Conservation (phyloP, 2,329 filamentous ascomycete species). For the Septoria petroselini region DNA sequence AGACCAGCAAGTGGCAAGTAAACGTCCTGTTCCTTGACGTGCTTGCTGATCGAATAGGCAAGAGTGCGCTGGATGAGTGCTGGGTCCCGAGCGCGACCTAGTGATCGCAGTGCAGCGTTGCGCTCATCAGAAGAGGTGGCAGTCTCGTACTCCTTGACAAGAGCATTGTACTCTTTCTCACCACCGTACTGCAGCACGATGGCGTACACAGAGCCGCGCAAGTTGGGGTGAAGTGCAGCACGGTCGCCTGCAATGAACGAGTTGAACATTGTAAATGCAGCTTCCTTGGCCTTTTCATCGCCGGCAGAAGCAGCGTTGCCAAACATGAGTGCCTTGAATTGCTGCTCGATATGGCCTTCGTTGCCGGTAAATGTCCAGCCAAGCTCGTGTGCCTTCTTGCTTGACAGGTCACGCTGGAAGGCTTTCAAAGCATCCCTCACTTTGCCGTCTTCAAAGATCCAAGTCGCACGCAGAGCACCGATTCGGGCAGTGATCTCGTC, state of each 20-base stretch:
- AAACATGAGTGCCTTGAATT: conserved; percentile 92
- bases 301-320: conserved; percentile 76
- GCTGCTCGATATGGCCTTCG: conserved; percentile 86
- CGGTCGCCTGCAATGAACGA: conserved; percentile 78
- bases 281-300: conserved; percentile 72
- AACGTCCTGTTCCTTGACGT: conserved; percentile 91
- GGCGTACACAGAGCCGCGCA: conserved; percentile 80
- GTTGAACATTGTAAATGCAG: conserved; percentile 84
- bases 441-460: conserved; percentile 79
- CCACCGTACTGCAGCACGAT: conserved; percentile 82
- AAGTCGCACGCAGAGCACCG: conserved; percentile 74
- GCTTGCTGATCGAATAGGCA: conserved; percentile 67
- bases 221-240: conserved; percentile 84
- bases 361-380: conserved; percentile 83
- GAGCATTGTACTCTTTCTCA: conserved; percentile 76
- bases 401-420: conserved; percentile 76
- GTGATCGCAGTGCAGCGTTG: conserved; percentile 79
- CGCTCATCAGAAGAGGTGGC: conserved; percentile 81
- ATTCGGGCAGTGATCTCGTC: conserved; percentile 82
- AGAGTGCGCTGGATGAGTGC: conserved; percentile 80
- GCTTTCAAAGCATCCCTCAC: conserved; percentile 72
- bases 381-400: conserved; percentile 75
- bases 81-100: conserved; percentile 75
- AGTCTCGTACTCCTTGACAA: conserved; percentile 71
- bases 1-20: conserved; percentile 83